phyloP scores from a whole-genome alignment of 768 basidiomycete species.

The Neoboletus subvelutipes region DNA sequence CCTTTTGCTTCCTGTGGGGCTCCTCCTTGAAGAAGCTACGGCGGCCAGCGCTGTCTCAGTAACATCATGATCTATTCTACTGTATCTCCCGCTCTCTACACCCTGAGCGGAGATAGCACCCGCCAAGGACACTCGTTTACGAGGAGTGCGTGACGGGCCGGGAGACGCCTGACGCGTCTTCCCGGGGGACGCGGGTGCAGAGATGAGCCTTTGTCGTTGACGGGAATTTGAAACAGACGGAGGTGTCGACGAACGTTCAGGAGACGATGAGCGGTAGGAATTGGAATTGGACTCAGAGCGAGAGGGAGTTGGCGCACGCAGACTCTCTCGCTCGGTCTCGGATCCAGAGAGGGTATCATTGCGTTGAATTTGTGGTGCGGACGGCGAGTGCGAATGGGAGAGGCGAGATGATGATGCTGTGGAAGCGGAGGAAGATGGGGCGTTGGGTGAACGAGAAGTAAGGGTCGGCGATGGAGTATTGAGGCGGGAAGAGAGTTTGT shows the following conservation, averaged over 20 bases:
- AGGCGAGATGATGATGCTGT: constrained; percentile 37
- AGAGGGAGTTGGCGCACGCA: constrained; percentile 33
- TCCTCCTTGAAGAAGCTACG: constrained; percentile 55
- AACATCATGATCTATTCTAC: constrained; percentile 37
- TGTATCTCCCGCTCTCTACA: constrained; percentile 23
- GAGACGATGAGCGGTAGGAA: constrained; percentile 39
- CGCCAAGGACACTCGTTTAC: constrained; percentile 43
- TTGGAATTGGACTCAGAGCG: constrained; percentile 31
- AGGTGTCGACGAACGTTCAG: constrained; percentile 39
- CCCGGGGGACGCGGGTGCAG: constrained; percentile 48
- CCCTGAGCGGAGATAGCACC: constrained; percentile 30
- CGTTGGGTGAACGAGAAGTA: constrained; percentile 38
- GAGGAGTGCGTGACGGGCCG: constrained; percentile 40
- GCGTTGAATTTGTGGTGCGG: constrained; percentile 27
- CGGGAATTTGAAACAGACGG: constrained; percentile 25
- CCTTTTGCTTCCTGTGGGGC: constrained; percentile 45
- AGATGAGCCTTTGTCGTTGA: constrained; percentile 44
- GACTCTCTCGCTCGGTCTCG: constrained; percentile 76
- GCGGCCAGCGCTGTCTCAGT: constrained; percentile 60
- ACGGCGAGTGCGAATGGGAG: constrained; percentile 33
- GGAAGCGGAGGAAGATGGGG: constrained; percentile 35
- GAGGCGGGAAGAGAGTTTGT: constrained; percentile 64
- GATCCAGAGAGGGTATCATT: constrained; percentile 62
- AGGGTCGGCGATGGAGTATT: constrained; percentile 55
- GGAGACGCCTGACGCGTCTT: constrained; percentile 40